These are phyloP conservation scores for Fusarium humuli DNA, from an alignment of 2,329 filamentous ascomycete species.

Conservation along the genomic window DNA sequence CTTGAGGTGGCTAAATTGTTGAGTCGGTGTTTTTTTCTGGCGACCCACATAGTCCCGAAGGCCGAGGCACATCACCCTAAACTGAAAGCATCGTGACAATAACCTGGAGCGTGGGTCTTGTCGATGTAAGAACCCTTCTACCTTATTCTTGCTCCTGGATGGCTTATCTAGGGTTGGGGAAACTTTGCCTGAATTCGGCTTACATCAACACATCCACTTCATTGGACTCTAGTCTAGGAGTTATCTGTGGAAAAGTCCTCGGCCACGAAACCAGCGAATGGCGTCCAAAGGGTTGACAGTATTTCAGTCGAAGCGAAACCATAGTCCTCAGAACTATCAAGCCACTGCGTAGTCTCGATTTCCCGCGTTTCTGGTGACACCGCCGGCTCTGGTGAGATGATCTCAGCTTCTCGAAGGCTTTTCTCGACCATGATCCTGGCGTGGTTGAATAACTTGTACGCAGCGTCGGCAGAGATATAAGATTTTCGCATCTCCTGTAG, in stretches of 20 bases:
- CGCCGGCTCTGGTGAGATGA: neutral
- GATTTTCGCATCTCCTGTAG: constrained; percentile 18
- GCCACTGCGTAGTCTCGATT: neutral
- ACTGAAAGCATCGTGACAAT: neutral
- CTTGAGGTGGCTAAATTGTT: neutral
- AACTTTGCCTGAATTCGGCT: neutral
- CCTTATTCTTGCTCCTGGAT: neutral
- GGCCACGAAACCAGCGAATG: neutral
- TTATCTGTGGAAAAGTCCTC: neutral
- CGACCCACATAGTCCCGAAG: neutral
- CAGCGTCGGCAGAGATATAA: constrained; percentile 18
- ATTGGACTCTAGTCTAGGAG: neutral
- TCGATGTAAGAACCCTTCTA: neutral
- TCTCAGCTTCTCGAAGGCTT: neutral
- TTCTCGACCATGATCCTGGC: constrained; percentile 16
- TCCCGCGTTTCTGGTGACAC: neutral
- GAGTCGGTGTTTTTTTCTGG: neutral
- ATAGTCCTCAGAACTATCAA: neutral
- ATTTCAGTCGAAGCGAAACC: neutral
- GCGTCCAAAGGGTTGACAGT: neutral
- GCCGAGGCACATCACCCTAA: neutral
- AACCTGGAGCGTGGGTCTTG: neutral
- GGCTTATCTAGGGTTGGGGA: neutral
- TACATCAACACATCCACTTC: neutral
- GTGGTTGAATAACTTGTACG: constrained; percentile 12